Evolutionary conservation across 148 eudicot genomes (phyloP), one percentile per base, ranked within the genome.

Genomic region (Vaccinium darrowii): DNA sequence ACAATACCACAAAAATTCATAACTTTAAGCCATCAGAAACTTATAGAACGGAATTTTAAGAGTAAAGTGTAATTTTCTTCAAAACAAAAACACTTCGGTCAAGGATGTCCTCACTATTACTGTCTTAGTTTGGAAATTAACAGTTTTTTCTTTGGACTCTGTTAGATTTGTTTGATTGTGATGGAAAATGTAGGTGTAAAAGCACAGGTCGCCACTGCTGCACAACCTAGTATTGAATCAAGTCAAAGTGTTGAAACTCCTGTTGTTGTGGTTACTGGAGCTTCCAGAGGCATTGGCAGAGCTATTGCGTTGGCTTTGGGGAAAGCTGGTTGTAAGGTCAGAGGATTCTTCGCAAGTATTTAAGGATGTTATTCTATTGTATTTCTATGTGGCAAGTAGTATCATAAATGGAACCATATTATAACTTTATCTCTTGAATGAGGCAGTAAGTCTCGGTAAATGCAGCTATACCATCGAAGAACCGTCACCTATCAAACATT

Each of bases 231-330:
- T 82, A 88, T 86, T 56, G 91, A 85, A 81, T 87, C 87, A 23
- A 63, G 87, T 25, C 89, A 83, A 83, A 88, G 86, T 58, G 89
- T 88, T 49, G 97, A 92, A 84, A 90, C 91, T 91, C 99, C 98
- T 53, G 98, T 96, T 87, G 98, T 92, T 53, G 86, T 96, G 83
- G 92, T 96, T 76, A 96, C 99, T 65, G 99, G 98, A 89, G 99
- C 99, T 67, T 96, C 99, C 75, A 92, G 99, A 90, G 99, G 99
- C 71, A 96, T 96, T 84, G 99, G 99, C 80, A 93, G 85, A 90
- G 97, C 99, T 14, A 86, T 96, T 85, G 98, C 99, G 19, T 86
- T 96, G 90, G 85, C 95, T 85, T 65, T 96, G 79, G 99, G 99
- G 36, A 96, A 94, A 87, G 95, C 99, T 87, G 99, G 99, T 79